Evolutionary conservation across 2,329 filamentous ascomycete species (phyloP).

Genomic region (Amylocarpus encephaloides): DNA sequence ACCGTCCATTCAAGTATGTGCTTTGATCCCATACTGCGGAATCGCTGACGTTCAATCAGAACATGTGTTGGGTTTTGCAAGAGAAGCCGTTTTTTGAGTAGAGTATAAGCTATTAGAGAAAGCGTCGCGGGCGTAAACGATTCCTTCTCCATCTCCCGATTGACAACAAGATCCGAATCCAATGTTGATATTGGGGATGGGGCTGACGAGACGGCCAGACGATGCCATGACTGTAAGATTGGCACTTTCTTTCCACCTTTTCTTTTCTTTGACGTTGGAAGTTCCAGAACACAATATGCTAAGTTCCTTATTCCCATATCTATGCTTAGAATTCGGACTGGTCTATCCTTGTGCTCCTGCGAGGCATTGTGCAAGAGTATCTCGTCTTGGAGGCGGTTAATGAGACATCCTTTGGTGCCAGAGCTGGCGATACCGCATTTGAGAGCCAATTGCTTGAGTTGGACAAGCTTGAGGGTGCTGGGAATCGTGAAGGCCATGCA

Average conservation of each 20-base stretch:
- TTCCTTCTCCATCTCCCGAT: conserved; percentile 31
- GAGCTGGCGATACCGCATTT: conserved; percentile 52
- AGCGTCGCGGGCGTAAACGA: conserved; percentile 48
- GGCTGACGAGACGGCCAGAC: conserved; percentile 19
- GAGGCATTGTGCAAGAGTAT: conserved; percentile 19
- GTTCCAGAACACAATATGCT: conserved; percentile 59
- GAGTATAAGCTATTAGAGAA: conserved; percentile 47
- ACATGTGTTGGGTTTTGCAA: conserved; percentile 57
- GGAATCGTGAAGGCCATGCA: conserved; percentile 29
- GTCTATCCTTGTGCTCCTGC: not conserved
- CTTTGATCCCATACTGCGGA: conserved; percentile 55
- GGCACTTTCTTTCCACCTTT: not conserved
- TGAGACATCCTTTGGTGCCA: conserved; percentile 53
- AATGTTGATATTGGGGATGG: not conserved
- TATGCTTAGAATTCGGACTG: conserved; percentile 59
- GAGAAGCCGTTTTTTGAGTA: conserved; percentile 42
- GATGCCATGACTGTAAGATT: conserved; percentile 32
- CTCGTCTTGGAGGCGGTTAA: conserved; percentile 42
- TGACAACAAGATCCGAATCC: conserved; percentile 26
- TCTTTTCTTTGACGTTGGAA: conserved; percentile 20
- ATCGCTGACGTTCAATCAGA: conserved; percentile 59
- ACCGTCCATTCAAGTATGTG: conserved; percentile 77
- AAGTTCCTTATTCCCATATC: conserved; percentile 82
- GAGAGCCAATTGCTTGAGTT: conserved; percentile 53
- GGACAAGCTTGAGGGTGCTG: conserved; percentile 40